These are phyloP conservation scores for Sphaerulina vaccinii DNA, from an alignment of 2,329 filamentous ascomycete genomes.

Conservation along the genomic window DNA sequence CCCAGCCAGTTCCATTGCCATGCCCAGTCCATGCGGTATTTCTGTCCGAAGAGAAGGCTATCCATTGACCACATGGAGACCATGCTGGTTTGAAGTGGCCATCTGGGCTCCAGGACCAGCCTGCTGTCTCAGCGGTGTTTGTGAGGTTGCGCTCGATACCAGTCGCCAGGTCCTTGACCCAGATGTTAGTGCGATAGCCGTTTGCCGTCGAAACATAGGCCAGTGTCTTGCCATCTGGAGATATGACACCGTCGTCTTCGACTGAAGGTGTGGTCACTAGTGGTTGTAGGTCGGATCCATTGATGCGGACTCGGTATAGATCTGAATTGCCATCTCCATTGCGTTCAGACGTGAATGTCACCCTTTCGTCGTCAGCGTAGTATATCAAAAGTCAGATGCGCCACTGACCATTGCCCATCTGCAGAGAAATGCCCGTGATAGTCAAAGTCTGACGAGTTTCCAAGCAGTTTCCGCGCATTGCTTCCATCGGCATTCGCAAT, in stretches of 20 bases:
- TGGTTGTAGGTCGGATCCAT: constrained; percentile 15
- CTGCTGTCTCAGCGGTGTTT: constrained; percentile 7
- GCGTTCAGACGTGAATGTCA: constrained; percentile 19
- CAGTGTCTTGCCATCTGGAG: constrained; percentile 16
- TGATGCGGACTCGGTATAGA: constrained; percentile 10
- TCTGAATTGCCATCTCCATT: constrained; percentile 18
- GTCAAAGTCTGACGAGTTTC: constrained; percentile 9
- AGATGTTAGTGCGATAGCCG: constrained; percentile 17
- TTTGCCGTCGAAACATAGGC: constrained; percentile 20
- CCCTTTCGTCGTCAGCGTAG: not conserved
- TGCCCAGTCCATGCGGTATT: constrained; percentile 54
- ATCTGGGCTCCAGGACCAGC: constrained; percentile 6
- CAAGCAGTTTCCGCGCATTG: constrained; percentile 12
- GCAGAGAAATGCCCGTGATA: constrained; percentile 15
- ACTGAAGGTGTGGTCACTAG: constrained; percentile 16
- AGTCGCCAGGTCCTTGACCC: constrained; percentile 14
- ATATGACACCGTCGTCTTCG: constrained; percentile 17
- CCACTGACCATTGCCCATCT: constrained; percentile 12
- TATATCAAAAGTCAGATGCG: not conserved
- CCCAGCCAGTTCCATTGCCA: constrained; percentile 17
- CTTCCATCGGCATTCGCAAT: constrained; percentile 16
- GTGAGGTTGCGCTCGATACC: constrained; percentile 11
- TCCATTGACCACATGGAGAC: constrained; percentile 17
- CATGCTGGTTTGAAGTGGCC: constrained; percentile 9
- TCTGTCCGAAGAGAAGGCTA: constrained; percentile 19